These are phyloP conservation scores for Avena atlantica DNA, from an alignment of 176 grass and related monocot genomes.

Conservation along the genomic window DNA sequence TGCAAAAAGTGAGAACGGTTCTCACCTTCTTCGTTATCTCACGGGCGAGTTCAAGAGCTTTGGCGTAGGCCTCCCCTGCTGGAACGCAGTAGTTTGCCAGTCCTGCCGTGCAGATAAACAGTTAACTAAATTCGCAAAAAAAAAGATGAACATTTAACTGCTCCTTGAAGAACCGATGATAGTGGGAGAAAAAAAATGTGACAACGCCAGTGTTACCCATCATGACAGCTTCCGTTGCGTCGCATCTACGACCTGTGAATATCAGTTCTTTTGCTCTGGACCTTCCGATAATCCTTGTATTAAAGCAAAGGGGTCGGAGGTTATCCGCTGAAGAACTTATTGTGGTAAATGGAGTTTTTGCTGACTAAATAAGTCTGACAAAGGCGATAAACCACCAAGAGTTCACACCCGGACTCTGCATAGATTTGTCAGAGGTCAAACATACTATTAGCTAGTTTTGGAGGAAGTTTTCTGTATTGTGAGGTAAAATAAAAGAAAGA, in stretches of 20 bases:
- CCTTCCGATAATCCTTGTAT: slow-evolving; percentile 72
- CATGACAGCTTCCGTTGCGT: slow-evolving; percentile 66
- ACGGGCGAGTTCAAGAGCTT: slow-evolving; percentile 69
- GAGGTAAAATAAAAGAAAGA: not conserved
- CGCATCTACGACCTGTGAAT: slow-evolving; percentile 70
- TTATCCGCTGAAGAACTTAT: not conserved
- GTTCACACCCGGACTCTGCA: too few species aligned
- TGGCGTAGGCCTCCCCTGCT: slow-evolving; percentile 60
- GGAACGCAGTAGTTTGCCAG: slow-evolving; percentile 80
- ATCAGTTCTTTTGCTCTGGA: slow-evolving; percentile 84
- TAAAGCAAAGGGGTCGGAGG: not conserved
- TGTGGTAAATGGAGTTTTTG: not conserved
- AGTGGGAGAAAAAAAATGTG: slow-evolving; percentile 15
- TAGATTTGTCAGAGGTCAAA: not conserved
- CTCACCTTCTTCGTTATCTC: slow-evolving; percentile 79
- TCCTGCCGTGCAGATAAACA: slow-evolving; percentile 35
- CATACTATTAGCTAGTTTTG: slow-evolving; percentile 21
- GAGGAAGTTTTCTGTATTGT: not conserved
- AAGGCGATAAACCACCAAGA: too few species aligned
- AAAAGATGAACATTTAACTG: not conserved
- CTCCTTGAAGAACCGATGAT: not conserved
- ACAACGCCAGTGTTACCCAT: slow-evolving; percentile 42
- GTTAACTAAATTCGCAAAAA: too few species aligned
- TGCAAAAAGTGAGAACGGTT: not conserved
- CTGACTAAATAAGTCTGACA: too few species aligned